A percentile compares a stretch with the other conserved stretches of the same genome.
phyloP scores from a whole-genome alignment of 2,329 filamentous ascomycete genomes.

The Helminthosporium solani region DNA sequence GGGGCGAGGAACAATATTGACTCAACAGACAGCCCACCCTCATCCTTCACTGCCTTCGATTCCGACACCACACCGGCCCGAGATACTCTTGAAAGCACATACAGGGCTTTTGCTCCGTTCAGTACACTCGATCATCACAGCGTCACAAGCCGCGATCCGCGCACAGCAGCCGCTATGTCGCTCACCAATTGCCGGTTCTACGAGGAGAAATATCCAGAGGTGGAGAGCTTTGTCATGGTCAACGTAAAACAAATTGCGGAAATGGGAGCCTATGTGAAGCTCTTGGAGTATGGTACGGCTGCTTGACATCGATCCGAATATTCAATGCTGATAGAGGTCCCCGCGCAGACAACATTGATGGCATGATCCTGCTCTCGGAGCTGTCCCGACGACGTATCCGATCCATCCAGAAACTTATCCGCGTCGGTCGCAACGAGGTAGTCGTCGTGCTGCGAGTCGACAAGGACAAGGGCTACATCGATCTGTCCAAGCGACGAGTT shows the following conservation, averaged over 20 bases:
- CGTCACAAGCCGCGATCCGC: neutral
- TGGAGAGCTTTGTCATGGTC: constrained; percentile 99
- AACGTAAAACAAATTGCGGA: constrained; percentile 99
- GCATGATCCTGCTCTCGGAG: constrained; percentile 99
- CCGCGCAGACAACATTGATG: constrained; percentile 97
- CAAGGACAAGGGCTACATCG: constrained; percentile 99
- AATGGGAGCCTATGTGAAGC: constrained; percentile 99
- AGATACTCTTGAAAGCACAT: neutral
- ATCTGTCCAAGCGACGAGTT: constrained; percentile 97
- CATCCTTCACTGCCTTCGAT: neutral
- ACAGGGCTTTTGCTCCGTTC: neutral
- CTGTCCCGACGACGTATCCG: constrained; percentile 96
- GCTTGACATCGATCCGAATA: neutral
- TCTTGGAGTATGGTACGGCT: constrained; percentile 75
- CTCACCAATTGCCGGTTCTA: constrained; percentile 97
- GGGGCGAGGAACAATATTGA: constrained; percentile 5
- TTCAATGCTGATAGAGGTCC: neutral
- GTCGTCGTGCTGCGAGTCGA: constrained; percentile 98
- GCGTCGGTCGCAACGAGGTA: constrained; percentile 96
- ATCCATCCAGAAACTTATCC: constrained; percentile 98
- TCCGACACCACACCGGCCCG: neutral
- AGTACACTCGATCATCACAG: neutral
- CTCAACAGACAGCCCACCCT: neutral
- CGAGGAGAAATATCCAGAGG: constrained; percentile 96
- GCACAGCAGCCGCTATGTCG: constrained; percentile 61